Evolutionary conservation across 1,284 basidiomycete genomes (phyloP), one percentile per base, ranked within the genome.

Genomic region (Marasmius tenuissimus): DNA sequence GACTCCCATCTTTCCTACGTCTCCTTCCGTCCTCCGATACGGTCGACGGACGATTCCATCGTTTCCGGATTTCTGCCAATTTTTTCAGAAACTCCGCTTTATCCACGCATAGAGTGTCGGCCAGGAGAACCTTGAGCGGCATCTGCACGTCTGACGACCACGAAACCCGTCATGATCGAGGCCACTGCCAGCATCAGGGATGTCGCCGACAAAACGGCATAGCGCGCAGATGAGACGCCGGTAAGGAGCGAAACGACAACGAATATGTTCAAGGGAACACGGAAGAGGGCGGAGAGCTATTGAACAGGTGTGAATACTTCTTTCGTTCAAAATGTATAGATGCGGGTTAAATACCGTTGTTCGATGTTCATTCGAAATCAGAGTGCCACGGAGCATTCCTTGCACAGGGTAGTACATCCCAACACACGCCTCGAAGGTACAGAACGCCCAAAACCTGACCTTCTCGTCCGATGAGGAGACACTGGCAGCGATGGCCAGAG

Each of bases 401-500:
- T 91, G 87, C 37, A 89, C 83, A 11, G 90, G 89, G 69, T 90
- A 91, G 68, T 91, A 91, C 82, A 90, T 84, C 45, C 90, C 90
- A 4, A 91, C 89, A 68, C 87, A 91, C 9, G 83, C 86, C 70
- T 92, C 89, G 65, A 90, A 92, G 7, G 81, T 73, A 67, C 89
- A 91, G 68, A 92, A 92, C 12, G 86, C 84, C 83, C 83, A 89
- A 69, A 91, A 92, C 4, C 88, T 81, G 34, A 78, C 62, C 38
- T 79, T 75, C 59, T 86, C 84, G 62, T 75, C 75, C 12, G 66
- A 61, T 7, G 78, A 79, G n/a, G 73, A 71, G n/a, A 86, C 78
- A 68, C 82, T 83, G 10, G 78, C 63, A 0, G 82, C 82, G 42
- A 91, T 78, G 1, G 87, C 78, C n/a, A 88, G 67, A 4, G 84